These are phyloP conservation scores for Epichloe baconii DNA, from an alignment of 2,329 filamentous ascomycete genomes.

Conservation along the genomic window DNA sequence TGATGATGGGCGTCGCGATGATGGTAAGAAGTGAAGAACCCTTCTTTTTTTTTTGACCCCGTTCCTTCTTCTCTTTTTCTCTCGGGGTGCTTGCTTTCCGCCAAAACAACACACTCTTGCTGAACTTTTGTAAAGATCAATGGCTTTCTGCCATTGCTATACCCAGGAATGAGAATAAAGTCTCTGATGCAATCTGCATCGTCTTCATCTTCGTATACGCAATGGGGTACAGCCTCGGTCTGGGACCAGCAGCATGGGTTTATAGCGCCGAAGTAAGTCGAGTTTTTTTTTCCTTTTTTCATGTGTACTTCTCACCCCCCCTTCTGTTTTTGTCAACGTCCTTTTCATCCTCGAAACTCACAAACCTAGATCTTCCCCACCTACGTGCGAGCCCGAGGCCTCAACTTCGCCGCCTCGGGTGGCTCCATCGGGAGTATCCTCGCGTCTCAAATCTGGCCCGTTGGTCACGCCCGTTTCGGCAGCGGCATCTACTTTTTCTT, in stretches of 20 bases:
- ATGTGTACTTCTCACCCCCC: not conserved
- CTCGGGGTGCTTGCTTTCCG: not conserved
- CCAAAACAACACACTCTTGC: not conserved
- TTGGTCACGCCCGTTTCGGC: conserved; percentile 36
- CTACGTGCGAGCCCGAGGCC: conserved; percentile 39
- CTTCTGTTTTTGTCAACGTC: not conserved
- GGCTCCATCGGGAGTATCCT: conserved; percentile 43
- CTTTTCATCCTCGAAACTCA: not conserved
- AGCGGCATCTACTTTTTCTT: conserved; percentile 45
- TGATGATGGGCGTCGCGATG: conserved; percentile 40
- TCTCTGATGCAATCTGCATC: conserved; percentile 37
- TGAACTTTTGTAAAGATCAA: conserved; percentile 30
- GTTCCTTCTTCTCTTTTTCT: not conserved
- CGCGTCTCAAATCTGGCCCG: conserved; percentile 41
- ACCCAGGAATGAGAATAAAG: conserved; percentile 34
- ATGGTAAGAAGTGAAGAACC: conserved; percentile 26
- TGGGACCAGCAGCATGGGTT: conserved; percentile 44
- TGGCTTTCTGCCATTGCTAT: conserved; percentile 35
- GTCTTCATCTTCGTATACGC: conserved; percentile 46
- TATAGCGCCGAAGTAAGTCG: conserved; percentile 40
- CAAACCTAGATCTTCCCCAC: conserved; percentile 38
- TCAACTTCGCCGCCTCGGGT: conserved; percentile 41
- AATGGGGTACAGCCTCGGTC: conserved; percentile 43
- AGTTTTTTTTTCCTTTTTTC: not conserved
- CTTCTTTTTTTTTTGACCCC: not conserved